Evolutionary conservation across 1,284 basidiomycete genomes (phyloP), one percentile per base, ranked within the genome.

Genomic region (Chondrostereum purpureum): DNA sequence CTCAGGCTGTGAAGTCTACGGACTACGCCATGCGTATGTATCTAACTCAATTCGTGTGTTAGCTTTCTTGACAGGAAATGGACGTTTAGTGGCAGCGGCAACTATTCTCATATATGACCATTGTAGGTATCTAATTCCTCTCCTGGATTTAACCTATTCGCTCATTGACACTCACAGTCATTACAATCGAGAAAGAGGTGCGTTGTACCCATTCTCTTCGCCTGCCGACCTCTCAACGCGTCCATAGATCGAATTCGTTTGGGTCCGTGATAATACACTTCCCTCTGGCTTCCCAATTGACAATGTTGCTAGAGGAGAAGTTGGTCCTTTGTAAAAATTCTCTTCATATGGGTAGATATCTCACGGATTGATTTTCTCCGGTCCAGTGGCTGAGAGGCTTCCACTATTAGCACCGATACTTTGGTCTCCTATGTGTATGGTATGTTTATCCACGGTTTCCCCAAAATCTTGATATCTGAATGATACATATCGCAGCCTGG

Each of bases 101-200:
- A 47, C 46, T 6, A 36, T 47, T 20, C 16, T 47, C n/a, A 16
- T 47, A 5, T 47, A 47, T 33, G 46, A 47, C 21, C 46, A 47
- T 24, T 11, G 46, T 47, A 36, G 37, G 42, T 39, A 14, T 14
- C 18, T 6, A 5, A 1, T 17, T 40, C 14, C 2, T 19, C 18
- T 20, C 16, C n/a, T 14, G 16, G 16, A 16, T n/a, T 16, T 24
- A 13, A 11, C 11, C 16, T 16, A 5, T 34, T 8, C 16, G 19
- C 40, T 46, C 4, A 42, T 14, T 14, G 12, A 17, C 11, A 13
- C 20, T 3, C 16, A 8, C 18, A 47, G 46, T 47, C 14, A 24
- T 47, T 6, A 42, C 46, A n/a, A 20, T 47, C 3, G 34, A 36
- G 13, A 14, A 34, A 10, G 46, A 47, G 41, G 46, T 47, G 27